phyloP scores from a whole-genome alignment of 345 rosid genomes.

The Salix purpurea region DNA sequence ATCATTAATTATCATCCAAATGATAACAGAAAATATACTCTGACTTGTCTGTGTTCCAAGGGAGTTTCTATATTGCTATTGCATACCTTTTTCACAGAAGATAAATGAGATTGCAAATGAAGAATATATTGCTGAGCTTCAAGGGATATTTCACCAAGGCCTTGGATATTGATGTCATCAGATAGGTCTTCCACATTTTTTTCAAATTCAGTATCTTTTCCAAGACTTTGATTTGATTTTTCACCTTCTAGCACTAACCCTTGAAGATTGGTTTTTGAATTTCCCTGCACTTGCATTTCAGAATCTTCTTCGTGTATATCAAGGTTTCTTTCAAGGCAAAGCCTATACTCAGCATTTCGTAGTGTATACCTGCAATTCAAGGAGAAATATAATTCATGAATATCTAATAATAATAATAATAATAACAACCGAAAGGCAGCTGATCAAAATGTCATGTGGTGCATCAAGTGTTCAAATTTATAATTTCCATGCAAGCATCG shows the following conservation, averaged over 20 bases:
- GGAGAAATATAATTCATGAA: conserved; percentile 10
- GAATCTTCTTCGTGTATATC: conserved; percentile 43
- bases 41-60: not conserved
- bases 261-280: conserved; percentile 36
- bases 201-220: conserved; percentile 30
- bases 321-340: conserved; percentile 80
- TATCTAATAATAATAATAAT: not conserved
- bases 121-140: conserved; percentile 73
- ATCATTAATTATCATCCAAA: not conserved
- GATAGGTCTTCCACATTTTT: conserved; percentile 25
- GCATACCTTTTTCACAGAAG: conserved; percentile 67
- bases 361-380: conserved; percentile 64
- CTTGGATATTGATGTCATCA: conserved; percentile 38
- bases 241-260: conserved; percentile 33
- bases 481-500: not conserved
- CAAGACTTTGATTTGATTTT: conserved; percentile 23
- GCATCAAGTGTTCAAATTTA: conserved; percentile 6
- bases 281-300: conserved; percentile 37
- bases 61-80: not conserved
- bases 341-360: conserved; percentile 88
- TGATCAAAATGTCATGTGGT: not conserved
- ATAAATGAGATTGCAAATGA: conserved; percentile 65
- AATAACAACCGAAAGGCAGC: not conserved
- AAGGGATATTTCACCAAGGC: conserved; percentile 57
- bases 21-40: not conserved